Evolutionary conservation across 2,329 filamentous ascomycete species (phyloP).

Genomic region (Thielaviopsis ethacetica): DNA sequence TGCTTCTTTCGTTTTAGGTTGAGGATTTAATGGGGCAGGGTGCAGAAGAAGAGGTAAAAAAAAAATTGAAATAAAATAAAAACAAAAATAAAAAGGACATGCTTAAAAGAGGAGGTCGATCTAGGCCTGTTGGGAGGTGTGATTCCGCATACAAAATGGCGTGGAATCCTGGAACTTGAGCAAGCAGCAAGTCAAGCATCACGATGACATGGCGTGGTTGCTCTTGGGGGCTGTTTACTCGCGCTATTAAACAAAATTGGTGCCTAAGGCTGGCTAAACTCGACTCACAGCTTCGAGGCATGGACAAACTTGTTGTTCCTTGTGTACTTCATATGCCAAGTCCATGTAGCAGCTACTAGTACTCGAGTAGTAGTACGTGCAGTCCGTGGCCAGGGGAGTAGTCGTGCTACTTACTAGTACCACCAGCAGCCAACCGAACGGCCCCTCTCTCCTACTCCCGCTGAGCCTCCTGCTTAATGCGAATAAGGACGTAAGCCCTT

Average conservation of each 20-base stretch:
- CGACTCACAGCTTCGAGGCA: no score
- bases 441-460: background rate
- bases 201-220: no score
- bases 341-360: no score
- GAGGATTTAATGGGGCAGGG: background rate
- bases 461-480: background rate
- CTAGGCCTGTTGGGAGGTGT: background rate
- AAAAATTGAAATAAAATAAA: background rate
- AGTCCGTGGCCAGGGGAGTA: no score
- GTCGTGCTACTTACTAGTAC: no score
- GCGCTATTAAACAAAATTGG: no score
- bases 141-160: background rate
- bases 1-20: background rate
- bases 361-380: no score
- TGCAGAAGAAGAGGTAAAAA: no score
- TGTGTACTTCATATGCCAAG: no score
- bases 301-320: no score
- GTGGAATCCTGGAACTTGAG: background rate
- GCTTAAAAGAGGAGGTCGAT: background rate
- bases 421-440: background rate
- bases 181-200: background rate
- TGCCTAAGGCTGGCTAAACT: no score
- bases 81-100: background rate
- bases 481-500: background rate
- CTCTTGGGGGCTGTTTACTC: no score